A percentile compares a stretch with the other conserved stretches of the same genome.
phyloP scores from a whole-genome alignment of 495 filamentous ascomycete genomes.

The Lepidopterella palustris region DNA sequence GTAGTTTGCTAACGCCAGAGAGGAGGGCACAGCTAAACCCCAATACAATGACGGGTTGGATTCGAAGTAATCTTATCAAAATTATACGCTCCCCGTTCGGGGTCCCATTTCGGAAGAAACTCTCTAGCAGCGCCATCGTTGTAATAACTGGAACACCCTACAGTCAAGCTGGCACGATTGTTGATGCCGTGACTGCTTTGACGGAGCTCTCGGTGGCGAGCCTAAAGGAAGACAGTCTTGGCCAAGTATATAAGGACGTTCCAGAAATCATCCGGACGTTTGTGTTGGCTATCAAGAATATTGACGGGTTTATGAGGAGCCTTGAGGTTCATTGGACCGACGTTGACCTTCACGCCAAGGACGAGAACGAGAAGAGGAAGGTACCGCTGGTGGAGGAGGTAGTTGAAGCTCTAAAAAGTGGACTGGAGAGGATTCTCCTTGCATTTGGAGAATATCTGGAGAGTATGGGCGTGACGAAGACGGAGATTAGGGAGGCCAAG shows the following conservation, averaged over 20 bases:
- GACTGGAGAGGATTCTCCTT: constrained; percentile 54
- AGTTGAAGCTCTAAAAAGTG: constrained; percentile 49
- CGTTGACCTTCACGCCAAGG: constrained; percentile 38
- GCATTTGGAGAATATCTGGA: constrained; percentile 65
- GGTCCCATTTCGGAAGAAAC: constrained; percentile 63
- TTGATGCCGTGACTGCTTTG: constrained; percentile 66
- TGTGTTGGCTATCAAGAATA: constrained; percentile 54
- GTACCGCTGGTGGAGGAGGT: constrained; percentile 54
- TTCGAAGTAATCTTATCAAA: constrained; percentile 35
- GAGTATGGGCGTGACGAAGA: constrained; percentile 56
- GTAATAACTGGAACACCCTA: constrained; percentile 65
- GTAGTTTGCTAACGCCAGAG: constrained; percentile 21
- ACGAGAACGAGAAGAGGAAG: constrained; percentile 19
- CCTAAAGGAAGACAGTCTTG: constrained; percentile 77
- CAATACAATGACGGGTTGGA: constrained; percentile 34
- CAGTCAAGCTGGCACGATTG: constrained; percentile 55
- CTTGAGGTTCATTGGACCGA: constrained; percentile 80
- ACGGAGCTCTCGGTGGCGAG: constrained; percentile 61
- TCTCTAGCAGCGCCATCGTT: constrained; percentile 52
- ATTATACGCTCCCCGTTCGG: constrained; percentile 48
- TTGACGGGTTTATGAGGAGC: constrained; percentile 59
- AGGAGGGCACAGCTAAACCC: constrained; percentile 25
- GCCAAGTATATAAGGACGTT: constrained; percentile 75
- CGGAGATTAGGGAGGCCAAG: constrained; percentile 63
- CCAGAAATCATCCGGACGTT: constrained; percentile 64